Conservation (phyloP, 192 early-diverging fungal genomes). For the Entophlyctis luteolus region DNA sequence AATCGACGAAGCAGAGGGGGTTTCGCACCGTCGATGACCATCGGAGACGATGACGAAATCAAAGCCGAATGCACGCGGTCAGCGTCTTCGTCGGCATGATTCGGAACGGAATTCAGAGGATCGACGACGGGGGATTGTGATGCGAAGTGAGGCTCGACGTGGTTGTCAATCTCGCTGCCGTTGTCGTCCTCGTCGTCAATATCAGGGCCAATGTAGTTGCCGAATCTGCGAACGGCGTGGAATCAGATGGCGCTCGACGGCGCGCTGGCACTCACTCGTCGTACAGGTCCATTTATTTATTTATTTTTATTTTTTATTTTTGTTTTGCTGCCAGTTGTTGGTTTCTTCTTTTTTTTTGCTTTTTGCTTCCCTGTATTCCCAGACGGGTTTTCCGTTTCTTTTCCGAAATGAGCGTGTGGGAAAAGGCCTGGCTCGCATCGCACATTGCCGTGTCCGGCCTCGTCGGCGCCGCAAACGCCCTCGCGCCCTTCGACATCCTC, state of each 20-base stretch:
- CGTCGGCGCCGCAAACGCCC: slow-evolving; percentile 15
- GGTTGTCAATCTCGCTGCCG: not conserved
- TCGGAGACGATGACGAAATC: no score
- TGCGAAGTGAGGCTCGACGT: not conserved
- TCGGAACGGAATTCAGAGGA: not conserved
- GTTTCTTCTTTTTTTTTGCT: not conserved
- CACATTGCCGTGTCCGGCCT: not conserved
- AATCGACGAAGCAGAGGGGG: slow-evolving; percentile 12
- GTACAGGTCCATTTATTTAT: slow-evolving; percentile 29
- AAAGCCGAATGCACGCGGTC: slow-evolving; percentile 32
- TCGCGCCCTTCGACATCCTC: slow-evolving; percentile 19
- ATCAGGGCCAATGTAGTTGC: slow-evolving; percentile 98
- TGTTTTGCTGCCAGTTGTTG: no score
- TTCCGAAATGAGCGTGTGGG: no score
- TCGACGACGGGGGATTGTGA: slow-evolving; percentile 7
- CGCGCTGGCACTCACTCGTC: slow-evolving; percentile 24
- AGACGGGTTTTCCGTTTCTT: not conserved
- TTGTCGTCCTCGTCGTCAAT: slow-evolving; percentile 60
- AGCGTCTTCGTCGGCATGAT: slow-evolving; percentile 54
- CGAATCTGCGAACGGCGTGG: slow-evolving; percentile 32
- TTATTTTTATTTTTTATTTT: not conserved
- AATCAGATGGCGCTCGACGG: not conserved
- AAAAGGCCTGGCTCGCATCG: slow-evolving; percentile 18
- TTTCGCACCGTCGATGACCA: no score
- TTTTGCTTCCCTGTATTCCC: not conserved